phyloP scores from a whole-genome alignment of 495 filamentous ascomycete species.

The Daldinia childiae region DNA sequence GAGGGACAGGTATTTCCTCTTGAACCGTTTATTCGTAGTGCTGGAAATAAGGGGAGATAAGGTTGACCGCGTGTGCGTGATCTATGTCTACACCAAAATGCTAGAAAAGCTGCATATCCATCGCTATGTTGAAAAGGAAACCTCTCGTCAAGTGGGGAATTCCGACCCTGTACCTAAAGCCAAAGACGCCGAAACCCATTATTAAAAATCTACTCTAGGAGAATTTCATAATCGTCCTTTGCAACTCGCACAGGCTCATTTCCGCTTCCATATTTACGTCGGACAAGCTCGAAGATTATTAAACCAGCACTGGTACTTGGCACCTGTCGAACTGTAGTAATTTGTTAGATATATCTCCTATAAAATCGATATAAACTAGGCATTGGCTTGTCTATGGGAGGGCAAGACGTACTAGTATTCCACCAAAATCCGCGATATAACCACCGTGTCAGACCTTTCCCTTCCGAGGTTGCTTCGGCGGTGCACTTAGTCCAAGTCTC shows the following conservation, averaged over 20 bases:
- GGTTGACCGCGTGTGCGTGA: constrained; percentile 1
- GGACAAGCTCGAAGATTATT: constrained; percentile 88
- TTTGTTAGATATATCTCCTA: constrained; percentile 5
- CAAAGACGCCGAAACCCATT: not conserved
- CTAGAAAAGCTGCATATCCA: constrained; percentile 1
- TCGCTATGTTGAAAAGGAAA: constrained; percentile 6
- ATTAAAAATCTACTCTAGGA: constrained; percentile 54
- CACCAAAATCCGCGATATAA: constrained; percentile 79
- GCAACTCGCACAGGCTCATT: constrained; percentile 68
- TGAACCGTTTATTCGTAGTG: constrained; percentile 59
- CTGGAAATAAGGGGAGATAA: constrained; percentile 47
- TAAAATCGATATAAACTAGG: not conserved
- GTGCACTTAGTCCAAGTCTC: constrained; percentile 77
- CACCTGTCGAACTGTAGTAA: constrained; percentile 69
- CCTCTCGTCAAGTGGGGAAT: constrained; percentile 20
- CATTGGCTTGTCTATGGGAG: not conserved
- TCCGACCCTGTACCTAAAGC: constrained; percentile 14
- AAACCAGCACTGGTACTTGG: constrained; percentile 89
- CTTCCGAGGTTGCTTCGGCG: constrained; percentile 67
- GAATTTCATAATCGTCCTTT: constrained; percentile 77
- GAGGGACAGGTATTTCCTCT: constrained; percentile 64
- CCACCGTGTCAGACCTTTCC: constrained; percentile 72
- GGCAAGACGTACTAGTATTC: constrained; percentile 59
- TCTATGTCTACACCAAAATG: constrained; percentile 17
- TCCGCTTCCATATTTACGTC: constrained; percentile 77